A percentile compares a stretch with the other conserved stretches of the same genome.
Conservation (phyloP, 2,329 filamentous ascomycete genomes). For the Paraconiothyrium brasiliense region DNA sequence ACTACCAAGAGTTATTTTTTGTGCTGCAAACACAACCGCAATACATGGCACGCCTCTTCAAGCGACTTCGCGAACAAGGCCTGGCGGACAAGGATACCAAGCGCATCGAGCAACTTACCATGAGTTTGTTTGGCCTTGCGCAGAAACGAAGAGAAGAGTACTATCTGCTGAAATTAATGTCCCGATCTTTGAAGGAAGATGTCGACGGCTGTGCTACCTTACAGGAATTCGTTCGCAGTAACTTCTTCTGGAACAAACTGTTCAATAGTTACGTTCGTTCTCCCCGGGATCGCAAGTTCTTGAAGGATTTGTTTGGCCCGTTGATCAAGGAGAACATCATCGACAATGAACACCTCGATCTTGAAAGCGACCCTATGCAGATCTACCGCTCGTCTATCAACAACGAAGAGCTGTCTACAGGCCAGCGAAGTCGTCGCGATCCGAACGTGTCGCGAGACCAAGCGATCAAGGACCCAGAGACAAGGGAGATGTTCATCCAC, state of each 20-base stretch:
- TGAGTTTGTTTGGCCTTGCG: constrained; percentile 96
- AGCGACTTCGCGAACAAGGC: constrained; percentile 80
- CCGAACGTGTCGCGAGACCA: constrained; percentile 89
- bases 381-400: constrained; percentile 96
- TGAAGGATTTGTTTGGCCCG: constrained; percentile 84
- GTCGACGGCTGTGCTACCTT: constrained; percentile 76
- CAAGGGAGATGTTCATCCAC: constrained; percentile 89
- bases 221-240: constrained; percentile 87
- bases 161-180: constrained; percentile 89
- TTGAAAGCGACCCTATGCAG: constrained; percentile 97
- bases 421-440: constrained; percentile 79
- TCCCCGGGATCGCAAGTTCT: constrained; percentile 89
- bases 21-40: constrained; percentile 95
- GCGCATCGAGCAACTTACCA: constrained; percentile 89
- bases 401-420: constrained; percentile 94
- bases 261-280: constrained; percentile 88
- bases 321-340: constrained; percentile 92
- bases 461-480: constrained; percentile 95
- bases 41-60: constrained; percentile 90
- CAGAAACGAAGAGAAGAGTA: constrained; percentile 98
- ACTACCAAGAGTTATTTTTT: constrained; percentile 98
- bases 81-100: constrained; percentile 92
- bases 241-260: constrained; percentile 92
- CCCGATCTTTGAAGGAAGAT: constrained; percentile 84
- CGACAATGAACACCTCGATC: constrained; percentile 86